A percentile compares a stretch with the other conserved stretches of the same genome.
Evolutionary conservation across 129 eudicot genomes (phyloP).

Genomic region (Centella asiatica): DNA sequence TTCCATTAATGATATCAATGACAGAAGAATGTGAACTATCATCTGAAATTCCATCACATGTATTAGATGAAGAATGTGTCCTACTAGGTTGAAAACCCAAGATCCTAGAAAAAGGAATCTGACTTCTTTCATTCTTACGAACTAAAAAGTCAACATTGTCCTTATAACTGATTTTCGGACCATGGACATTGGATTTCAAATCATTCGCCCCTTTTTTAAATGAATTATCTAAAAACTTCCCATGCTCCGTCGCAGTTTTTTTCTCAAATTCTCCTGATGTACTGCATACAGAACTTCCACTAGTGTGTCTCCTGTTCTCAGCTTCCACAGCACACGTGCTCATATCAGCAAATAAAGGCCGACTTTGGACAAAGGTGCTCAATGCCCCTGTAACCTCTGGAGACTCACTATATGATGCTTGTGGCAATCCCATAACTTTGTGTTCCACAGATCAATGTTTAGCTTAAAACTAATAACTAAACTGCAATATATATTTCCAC

Average conservation of each 20-base stretch:
- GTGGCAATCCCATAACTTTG: constrained; percentile 72
- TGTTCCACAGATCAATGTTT: not conserved
- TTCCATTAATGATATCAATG: constrained; percentile 15
- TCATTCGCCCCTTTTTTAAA: constrained; percentile 23
- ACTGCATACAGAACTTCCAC: constrained; percentile 19
- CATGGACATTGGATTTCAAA: constrained; percentile 20
- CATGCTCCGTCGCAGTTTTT: constrained; percentile 20
- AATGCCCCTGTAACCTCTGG: constrained; percentile 23
- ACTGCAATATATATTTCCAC: not conserved
- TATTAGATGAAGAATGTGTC: constrained; percentile 20
- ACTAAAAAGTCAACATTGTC: constrained; percentile 23
- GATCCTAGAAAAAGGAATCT: constrained; percentile 42
- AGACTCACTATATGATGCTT: constrained; percentile 33
- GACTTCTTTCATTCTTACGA: constrained; percentile 25
- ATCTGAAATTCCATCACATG: constrained; percentile 18
- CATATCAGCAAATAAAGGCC: constrained; percentile 19
- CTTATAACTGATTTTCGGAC: constrained; percentile 19
- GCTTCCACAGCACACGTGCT: constrained; percentile 27
- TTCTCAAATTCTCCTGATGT: constrained; percentile 26
- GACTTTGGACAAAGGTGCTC: constrained; percentile 24
- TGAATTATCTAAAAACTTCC: constrained; percentile 23
- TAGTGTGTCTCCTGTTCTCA: constrained; percentile 18
- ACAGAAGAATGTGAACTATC: constrained; percentile 16
- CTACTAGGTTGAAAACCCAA: constrained; percentile 54
- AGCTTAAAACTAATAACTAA: constrained; percentile 8